Base-by-base conservation (phyloP, 495 filamentous ascomycete species). In the Aspergillus heteromorphus region DNA sequence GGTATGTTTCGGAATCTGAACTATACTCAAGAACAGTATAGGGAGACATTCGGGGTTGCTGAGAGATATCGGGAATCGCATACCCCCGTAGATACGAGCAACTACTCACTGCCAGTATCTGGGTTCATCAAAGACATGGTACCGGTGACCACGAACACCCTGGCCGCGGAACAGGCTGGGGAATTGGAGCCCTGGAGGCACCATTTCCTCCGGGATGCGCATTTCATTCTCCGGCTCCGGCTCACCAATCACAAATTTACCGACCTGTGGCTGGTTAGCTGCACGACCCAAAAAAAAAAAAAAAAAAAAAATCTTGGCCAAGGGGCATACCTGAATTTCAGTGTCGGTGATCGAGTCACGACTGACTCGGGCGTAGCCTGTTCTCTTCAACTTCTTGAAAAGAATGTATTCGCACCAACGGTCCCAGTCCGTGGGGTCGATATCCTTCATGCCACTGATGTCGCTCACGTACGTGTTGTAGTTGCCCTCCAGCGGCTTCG, bases 391-490 rank as follows among this genome's bases (percentile, higher is more conserved):
- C 10, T 85, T 86, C 75, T 97, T 96, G 76, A 88, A 99, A 48
- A 99, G 76, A 58, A 99, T 93, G 65, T 99, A 99, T 76, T 99
- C 93, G 73, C 95, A 99, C 95, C 95, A 99, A 53, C 95, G 75
- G 71, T 98, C 93, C 91, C 90, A 96, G 65, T 99, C 95, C 13
- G 77, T 86, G 8, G 84, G 81, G 61, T 99, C 95, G 49, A 99
- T 93, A 63, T 99, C 95, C 60, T 87, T 84, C 95, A 99, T 99
- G 18, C 89, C 87, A 53, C 87, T 92, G 43, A 75, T 65, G 19
- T 92, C 83, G 42, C 89, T 87, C 23, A 99, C 95, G 63, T 96
- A 97, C 1, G 84, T 96, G 68, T 97, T 95, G 76, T 99, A 99
- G 65, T 97, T 97, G 19, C 95, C 95, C 73, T 96, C 75, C 31